Evolutionary conservation across 2,329 filamentous ascomycete species (phyloP).

Genomic region (Tolypocladium tropicale): DNA sequence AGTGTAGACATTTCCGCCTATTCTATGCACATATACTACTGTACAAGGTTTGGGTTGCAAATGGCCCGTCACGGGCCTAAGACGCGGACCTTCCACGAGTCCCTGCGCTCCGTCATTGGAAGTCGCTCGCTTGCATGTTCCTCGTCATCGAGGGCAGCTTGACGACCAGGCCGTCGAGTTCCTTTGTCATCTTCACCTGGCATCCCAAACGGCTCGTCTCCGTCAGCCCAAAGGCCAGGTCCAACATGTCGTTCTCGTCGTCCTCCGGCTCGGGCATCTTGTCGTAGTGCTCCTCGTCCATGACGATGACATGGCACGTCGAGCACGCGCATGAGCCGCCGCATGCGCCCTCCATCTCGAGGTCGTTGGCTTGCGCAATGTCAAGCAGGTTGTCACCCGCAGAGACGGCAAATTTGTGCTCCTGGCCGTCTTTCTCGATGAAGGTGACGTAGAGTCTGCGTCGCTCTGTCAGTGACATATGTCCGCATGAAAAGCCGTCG

Average conservation of each 20-base stretch:
- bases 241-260: constrained; percentile 84
- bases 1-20: background rate
- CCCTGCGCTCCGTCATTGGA: constrained; percentile 29
- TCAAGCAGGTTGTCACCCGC: constrained; percentile 90
- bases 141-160: constrained; percentile 87
- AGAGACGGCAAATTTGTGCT: constrained; percentile 67
- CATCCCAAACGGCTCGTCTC: constrained; percentile 79
- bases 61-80: background rate
- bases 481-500: background rate
- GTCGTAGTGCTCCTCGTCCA: constrained; percentile 63
- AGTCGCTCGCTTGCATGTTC: constrained; percentile 93
- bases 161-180: constrained; percentile 77
- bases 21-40: constrained; percentile 3
- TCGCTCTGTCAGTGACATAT: constrained; percentile 3
- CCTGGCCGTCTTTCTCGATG: constrained; percentile 76
- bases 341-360: constrained; percentile 98
- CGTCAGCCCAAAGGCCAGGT: constrained; percentile 80
- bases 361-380: constrained; percentile 85
- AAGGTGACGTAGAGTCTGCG: constrained; percentile 78
- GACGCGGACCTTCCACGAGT: background rate
- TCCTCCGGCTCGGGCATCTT: constrained; percentile 69
- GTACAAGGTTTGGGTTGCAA: background rate
- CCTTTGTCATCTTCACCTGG: constrained; percentile 85
- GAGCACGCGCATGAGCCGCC: constrained; percentile 90
- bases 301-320: constrained; percentile 83